Base-by-base conservation (phyloP, 1,284 basidiomycete genomes). In the Naganishia sp. region DNA sequence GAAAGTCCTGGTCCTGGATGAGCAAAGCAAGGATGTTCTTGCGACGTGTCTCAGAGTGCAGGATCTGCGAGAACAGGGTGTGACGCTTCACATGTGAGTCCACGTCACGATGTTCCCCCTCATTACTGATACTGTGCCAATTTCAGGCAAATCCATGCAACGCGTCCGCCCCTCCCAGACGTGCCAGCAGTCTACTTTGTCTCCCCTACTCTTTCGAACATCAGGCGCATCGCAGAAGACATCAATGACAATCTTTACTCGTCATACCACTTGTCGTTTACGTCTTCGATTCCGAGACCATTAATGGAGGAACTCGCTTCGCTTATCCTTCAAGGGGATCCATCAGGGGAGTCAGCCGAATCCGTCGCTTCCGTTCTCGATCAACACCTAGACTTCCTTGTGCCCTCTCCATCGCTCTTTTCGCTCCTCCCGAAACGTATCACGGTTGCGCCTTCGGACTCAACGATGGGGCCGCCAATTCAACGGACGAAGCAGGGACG, bases 161-260 rank as follows among this genome's bases (percentile, higher is more conserved):
- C 88, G 56, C 85, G 96, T 64, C 96, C 96, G 18, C 85, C 94
- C 13, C 81, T 99, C 45, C 86, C 90, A 1, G 96, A 99, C 76
- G 96, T 99, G 0, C 96, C 96, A 7, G 94, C 96, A 0, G 86
- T 99, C 35, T 99, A 99, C 82, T 96, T 99, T 77, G 90, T 99
- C 56, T 87, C 92, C 0, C 96, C 96, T 0, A 96, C 92, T 0
- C 82, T 91, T 11, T 82, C 84, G 61, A 99, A 98, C 76, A 85
- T 99, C 70, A 84, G 86, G 67, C 85, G 95, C 64, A 94, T 97
- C 82, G 89, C 91, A 17, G 71, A 80, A 75, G 85, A 86, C 71
- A 84, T 98, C 42, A 88, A 88, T 75, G 90, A 90, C 72, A 84
- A 85, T 23, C 84, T 99, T 41, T 99, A 99, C 77, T 93, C 96